Base-by-base conservation (phyloP, 495 filamentous ascomycete genomes). In the Aspergillus taichungensis region DNA sequence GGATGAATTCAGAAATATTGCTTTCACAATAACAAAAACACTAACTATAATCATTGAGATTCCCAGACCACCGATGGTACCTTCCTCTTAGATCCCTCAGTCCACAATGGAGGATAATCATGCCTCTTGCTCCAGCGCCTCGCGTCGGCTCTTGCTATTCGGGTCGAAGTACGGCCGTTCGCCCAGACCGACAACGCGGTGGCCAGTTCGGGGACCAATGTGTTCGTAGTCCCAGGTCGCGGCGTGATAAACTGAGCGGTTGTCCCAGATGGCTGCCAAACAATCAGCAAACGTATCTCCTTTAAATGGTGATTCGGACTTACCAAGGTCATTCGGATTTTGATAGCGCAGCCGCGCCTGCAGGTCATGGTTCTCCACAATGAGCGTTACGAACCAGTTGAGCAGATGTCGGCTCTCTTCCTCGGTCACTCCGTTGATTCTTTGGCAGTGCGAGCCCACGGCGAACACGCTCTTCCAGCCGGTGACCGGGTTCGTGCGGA, bases 401-500 rank as follows among this genome's bases (percentile, higher is more conserved):
- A 88, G 64, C 28, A 88, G 62, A 34, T 71, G 53, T n/a, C 69
- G 58, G 43, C 74, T 79, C 69, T 91, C 87, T 10, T 73, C 66
- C n/a, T 79, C 72, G 0, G 74, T 71, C 24, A 91, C 56, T 7
- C 70, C 85, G 52, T 88, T 79, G 61, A 89, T 77, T 13, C 71
- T 63, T 47, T 76, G 57, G 6, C 77, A 66, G 61, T 84, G 79
- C 4, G 59, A 60, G 13, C 80, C 82, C 8, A 83, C 71, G 0
- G 76, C 80, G 51, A 84, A 90, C 28, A 92, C 63, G 32, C 64
- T 72, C 68, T 85, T 88, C 84, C 87, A 91, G 1, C 87, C 87
- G 0, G 87, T 88, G 1, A 89, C 82, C 5, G 87, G 85, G 58
- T 91, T 87, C n/a, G 85, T 89, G 7, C 87, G 81, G 24, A 89